Base-by-base conservation (phyloP, 257 asterid genomes). In the Thymus mandschuricus region DNA sequence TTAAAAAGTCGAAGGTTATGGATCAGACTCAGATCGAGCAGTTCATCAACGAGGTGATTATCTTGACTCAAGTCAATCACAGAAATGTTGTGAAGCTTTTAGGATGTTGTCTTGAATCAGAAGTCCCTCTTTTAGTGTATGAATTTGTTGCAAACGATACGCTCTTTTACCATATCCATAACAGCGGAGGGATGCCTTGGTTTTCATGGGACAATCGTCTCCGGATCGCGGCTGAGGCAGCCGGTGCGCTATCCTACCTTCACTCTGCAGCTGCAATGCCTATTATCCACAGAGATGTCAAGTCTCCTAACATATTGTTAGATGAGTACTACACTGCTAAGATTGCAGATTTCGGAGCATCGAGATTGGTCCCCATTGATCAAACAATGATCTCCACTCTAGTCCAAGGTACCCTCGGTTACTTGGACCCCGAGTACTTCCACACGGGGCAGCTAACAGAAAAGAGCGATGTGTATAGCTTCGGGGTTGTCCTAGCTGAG, bases 401-500 rank as follows among this genome's bases (percentile, higher is more conserved):
- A 30, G 91, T 85, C 34, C 88, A 87, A 31, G 88, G 94, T 0
- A 85, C 86, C 4, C 44, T 87, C 27, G 94, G 86, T 0, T 87
- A 85, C 69, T 33, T 85, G 56, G 94, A 85, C 46, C 89, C 91
- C 0, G 91, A 87, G 76, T 87, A 87, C 73, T 87, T 87, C 69
- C 81, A 61, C 38, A 78, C 85, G 0, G 64, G 89, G 15, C 81
- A 86, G 66, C 13, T 87, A 1, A 87, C 89, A 0, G 86, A 79
- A 30, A 87, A 87, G 65, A 85, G 91, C 10, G 94, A 87, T 5
- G 94, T 85, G 0, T 87, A 87, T 35, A 87, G 94, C 54, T 87
- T 87, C 12, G 94, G 87, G 0, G 89, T 85, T 1, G 86, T 87
- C 43, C 66, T 87, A 13, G 85, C 91, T 0, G 89, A 87, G 77